Evolutionary conservation across 75 land plant genomes (phyloP).

Genomic region (Chamaecyparis obtusa): DNA sequence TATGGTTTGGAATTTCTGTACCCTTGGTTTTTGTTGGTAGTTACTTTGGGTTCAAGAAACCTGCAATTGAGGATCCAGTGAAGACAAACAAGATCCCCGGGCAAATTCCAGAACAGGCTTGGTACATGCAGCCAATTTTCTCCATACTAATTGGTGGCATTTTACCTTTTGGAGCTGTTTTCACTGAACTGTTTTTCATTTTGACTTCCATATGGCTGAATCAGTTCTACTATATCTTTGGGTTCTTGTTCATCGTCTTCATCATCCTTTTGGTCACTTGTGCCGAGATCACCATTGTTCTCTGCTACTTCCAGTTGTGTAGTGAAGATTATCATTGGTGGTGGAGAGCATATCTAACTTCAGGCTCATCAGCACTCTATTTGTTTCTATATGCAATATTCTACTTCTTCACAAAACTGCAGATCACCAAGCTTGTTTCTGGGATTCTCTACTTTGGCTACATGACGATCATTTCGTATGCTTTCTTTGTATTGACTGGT

Average conservation of each 20-base stretch:
- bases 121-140: slow-evolving; percentile 59
- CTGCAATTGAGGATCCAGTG: slow-evolving; percentile 56
- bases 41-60: slow-evolving; percentile 56
- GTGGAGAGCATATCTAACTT: slow-evolving; percentile 62
- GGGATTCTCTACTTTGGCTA: slow-evolving; percentile 63
- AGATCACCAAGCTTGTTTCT: slow-evolving; percentile 57
- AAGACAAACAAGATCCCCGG: slow-evolving; percentile 53
- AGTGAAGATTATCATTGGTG: slow-evolving; percentile 71
- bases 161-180: slow-evolving; percentile 55
- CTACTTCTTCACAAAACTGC: slow-evolving; percentile 63
- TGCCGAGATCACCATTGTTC: slow-evolving; percentile 64
- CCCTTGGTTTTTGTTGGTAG: slow-evolving; percentile 57
- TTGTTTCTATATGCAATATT: slow-evolving; percentile 51
- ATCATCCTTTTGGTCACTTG: slow-evolving; percentile 55
- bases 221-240: slow-evolving; percentile 69
- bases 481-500: slow-evolving; percentile 60
- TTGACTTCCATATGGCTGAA: slow-evolving; percentile 68
- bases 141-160: slow-evolving; percentile 57
- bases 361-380: slow-evolving; percentile 58
- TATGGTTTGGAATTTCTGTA: slow-evolving; percentile 68
- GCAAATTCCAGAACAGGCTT: slow-evolving; percentile 62
- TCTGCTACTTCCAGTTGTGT: slow-evolving; percentile 63
- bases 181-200: slow-evolving; percentile 60
- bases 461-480: slow-evolving; percentile 56
- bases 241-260: slow-evolving; percentile 63